Conservation (phyloP, 2,329 filamentous ascomycete species). For the Phialemoniopsis sp. region DNA sequence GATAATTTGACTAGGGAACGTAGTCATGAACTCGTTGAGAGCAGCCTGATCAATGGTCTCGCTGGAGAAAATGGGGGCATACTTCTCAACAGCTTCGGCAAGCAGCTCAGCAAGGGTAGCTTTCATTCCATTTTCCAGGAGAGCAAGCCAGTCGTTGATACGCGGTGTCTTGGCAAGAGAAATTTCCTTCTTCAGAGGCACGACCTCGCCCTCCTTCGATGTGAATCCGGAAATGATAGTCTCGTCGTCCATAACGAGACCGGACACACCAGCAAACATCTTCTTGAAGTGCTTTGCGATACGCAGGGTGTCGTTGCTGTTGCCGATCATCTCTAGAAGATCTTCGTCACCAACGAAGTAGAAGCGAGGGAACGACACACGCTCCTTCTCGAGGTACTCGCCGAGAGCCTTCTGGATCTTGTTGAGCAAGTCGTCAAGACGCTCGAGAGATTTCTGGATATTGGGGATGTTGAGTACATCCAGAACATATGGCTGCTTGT, state of each 20-base stretch:
- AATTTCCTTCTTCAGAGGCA: conserved; percentile 84
- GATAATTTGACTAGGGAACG: conserved; percentile 90
- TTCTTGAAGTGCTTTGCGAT: conserved; percentile 99
- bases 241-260: conserved; percentile 87
- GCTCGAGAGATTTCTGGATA: conserved; percentile 92
- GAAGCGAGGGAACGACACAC: conserved; percentile 95
- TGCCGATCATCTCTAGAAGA: conserved; percentile 96
- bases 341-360: conserved; percentile 99
- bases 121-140: conserved; percentile 92
- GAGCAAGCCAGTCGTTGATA: conserved; percentile 98
- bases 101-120: conserved; percentile 86
- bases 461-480: conserved; percentile 95
- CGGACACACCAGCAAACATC: conserved; percentile 97
- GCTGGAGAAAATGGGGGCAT: conserved; percentile 71
- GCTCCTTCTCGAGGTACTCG: conserved; percentile 96
- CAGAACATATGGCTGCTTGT: conserved; percentile 91
- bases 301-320: conserved; percentile 93
- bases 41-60: conserved; percentile 64
- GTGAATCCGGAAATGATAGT: conserved; percentile 86
- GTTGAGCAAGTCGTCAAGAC: conserved; percentile 92
- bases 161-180: conserved; percentile 89
- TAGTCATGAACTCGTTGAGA: conserved; percentile 75
- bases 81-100: conserved; percentile 79
- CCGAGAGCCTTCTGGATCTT: conserved; percentile 99
- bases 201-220: conserved; percentile 90